These are phyloP conservation scores for Pelargonium australe DNA, from an alignment of 441 rosid genomes.

Conservation along the genomic window DNA sequence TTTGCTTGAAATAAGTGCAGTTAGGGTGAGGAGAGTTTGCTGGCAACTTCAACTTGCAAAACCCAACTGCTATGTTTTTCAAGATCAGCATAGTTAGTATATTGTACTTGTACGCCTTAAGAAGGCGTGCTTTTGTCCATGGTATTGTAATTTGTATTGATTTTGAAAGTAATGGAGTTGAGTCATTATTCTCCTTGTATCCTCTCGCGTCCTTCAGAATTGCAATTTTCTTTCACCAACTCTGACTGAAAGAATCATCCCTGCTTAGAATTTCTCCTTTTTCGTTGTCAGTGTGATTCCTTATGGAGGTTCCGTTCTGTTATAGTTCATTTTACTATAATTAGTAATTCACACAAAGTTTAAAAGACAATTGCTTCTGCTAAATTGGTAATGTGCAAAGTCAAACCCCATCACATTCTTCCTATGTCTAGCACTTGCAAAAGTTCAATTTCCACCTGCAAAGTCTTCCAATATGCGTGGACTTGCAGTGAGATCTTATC, in stretches of 20 bases:
- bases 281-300: too few relatives aligned
- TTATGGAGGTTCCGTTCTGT: neutral
- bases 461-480: conserved; percentile 12
- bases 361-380: neutral
- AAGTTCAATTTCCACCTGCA: conserved; percentile 5
- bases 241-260: neutral
- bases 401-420: conserved; percentile 13
- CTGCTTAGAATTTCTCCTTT: neutral
- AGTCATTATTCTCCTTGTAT: conserved; percentile 3
- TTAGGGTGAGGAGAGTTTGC: too few relatives aligned
- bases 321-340: neutral
- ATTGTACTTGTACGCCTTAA: too few relatives aligned
- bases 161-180: neutral
- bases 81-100: too few relatives aligned
- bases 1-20: too few relatives aligned
- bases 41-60: too few relatives aligned
- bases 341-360: neutral
- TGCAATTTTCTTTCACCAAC: neutral
- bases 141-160: too few relatives aligned
- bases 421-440: conserved; percentile 15
- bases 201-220: neutral
- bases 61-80: too few relatives aligned
- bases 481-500: conserved; percentile 13
- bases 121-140: too few relatives aligned
- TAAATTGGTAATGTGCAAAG: conserved; percentile 8